A percentile compares a stretch with the other conserved stretches of the same genome.
phyloP scores from a whole-genome alignment of 768 basidiomycete genomes.

The Tulasnella calospora region DNA sequence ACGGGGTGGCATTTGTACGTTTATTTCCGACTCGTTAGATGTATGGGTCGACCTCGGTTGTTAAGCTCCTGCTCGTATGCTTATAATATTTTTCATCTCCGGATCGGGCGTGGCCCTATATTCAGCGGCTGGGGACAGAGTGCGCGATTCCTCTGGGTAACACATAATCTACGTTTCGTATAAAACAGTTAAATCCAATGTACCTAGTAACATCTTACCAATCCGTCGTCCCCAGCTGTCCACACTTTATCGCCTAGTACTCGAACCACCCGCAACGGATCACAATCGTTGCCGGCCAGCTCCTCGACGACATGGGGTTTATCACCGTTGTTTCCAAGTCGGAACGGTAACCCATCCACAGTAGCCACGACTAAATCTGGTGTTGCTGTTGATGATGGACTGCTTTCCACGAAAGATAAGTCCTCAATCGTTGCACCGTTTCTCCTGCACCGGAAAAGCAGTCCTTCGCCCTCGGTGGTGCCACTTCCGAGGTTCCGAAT shows the following conservation, averaged over 20 bases:
- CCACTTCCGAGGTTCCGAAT: conserved; percentile 43
- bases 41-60: neutral
- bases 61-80: neutral
- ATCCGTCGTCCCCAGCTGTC: conserved; percentile 60
- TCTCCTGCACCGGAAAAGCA: conserved; percentile 18
- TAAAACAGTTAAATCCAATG: neutral
- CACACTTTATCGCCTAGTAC: conserved; percentile 43
- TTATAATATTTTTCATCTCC: neutral
- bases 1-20: neutral
- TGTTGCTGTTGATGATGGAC: neutral
- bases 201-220: conserved; percentile 41
- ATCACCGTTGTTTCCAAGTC: conserved; percentile 44
- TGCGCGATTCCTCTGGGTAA: too few relatives aligned
- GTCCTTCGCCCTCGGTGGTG: conserved; percentile 41
- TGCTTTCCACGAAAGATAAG: conserved; percentile 38
- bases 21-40: neutral
- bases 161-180: neutral
- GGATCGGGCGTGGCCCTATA: too few relatives aligned
- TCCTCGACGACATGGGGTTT: conserved; percentile 45
- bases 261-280: conserved; percentile 48
- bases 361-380: conserved; percentile 46
- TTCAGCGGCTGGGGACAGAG: too few relatives aligned
- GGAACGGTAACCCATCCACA: conserved; percentile 57
- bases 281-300: conserved; percentile 57
- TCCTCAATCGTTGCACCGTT: conserved; percentile 42